Evolutionary conservation across 1,139 yeast species (phyloP), one percentile per base, ranked within the genome.

Genomic region (Debaryomyces psychrophilus): DNA sequence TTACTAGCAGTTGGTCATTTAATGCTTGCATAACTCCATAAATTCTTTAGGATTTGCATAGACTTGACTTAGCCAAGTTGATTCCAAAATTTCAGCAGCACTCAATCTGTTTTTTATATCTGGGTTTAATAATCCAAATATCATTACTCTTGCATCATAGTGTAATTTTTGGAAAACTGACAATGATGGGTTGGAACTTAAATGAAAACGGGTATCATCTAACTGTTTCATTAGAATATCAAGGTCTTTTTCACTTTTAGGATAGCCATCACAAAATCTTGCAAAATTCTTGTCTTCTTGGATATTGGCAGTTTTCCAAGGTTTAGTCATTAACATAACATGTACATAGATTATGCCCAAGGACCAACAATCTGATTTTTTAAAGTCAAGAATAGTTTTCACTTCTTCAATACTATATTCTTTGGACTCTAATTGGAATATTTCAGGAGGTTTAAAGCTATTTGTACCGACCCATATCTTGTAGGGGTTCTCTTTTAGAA

Each of bases 381-480:
- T 65, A 44, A 71, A 67, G 23, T 59, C 52, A 23, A 58, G 44
- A n/a, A 50, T 42, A 4, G 51, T 46, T 29, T 48, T 51, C 6
- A 53, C 33, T 31, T 49, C 38, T 9, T 45, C 42, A n/a, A 49
- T 26, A 28, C 41, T 38, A 8, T 46, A 43, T 8, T 46, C 53
- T 11, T 48, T 47, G 1, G 41, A 40, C 8, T 71, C 77, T 37
- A 59, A 57, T 12, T 56, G 51, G 51, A 71, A 75, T 35, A 79
- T 55, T 55, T 81, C 85, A 0, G 85, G 85, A 0, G 85, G 79
- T 55, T 79, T 81, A 59, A 79, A 81, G 15, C 81, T 73, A 31
- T 67, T 69, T 1, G 85, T 81, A 1, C 85, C 85, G 49, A 77
- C 64, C 41, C 58, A 62, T 9, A 77, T 50, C 31, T 62, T 62